Percentiles rank a stretch among this genome's conserved stretches.
Conservation (phyloP, 306 rosid genomes). For the Prunus persica region Prunus_persica_NCBIv2 NC_034012.1:10296501-10297000, state of each 20-base stretch:
- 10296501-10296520: slow-evolving; percentile 52
- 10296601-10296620: slow-evolving; percentile 48
- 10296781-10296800: slow-evolving; percentile 84
- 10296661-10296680: slow-evolving; percentile 5
- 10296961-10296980: background rate
- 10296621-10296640: slow-evolving; percentile 59
- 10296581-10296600: slow-evolving; percentile 56
- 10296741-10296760: slow-evolving; percentile 33
- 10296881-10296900: background rate
- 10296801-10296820: slow-evolving; percentile 51
- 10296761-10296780: slow-evolving; percentile 44
- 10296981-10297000: background rate
- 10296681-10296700: background rate
- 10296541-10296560: slow-evolving; percentile 30
- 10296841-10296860: background rate
- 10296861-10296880: background rate
- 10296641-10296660: slow-evolving; percentile 41
- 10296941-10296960: background rate
- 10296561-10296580: slow-evolving; percentile 61
- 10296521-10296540: slow-evolving; percentile 63
- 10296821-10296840: slow-evolving; percentile 18
- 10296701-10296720: slow-evolving; percentile 2
- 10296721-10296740: slow-evolving; percentile 73
- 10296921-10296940: background rate
- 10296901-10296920: background rate